Evolutionary conservation across 495 filamentous ascomycete genomes (phyloP), one percentile per base, ranked within the genome.

Genomic region (Penicillium subrubescens): DNA sequence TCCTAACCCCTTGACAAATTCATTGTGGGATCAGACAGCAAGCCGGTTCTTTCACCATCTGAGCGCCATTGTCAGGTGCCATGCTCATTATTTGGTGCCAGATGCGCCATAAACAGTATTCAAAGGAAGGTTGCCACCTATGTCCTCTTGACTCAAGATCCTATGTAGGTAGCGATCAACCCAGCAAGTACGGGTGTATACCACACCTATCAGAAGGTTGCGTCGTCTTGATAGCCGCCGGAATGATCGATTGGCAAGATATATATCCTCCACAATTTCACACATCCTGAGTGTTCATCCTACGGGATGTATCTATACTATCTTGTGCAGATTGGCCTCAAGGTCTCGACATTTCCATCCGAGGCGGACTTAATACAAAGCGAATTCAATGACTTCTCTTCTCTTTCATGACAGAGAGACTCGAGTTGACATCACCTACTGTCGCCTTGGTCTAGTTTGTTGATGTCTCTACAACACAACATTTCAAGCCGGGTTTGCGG

Each of bases 21-120:
- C 3, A 23, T 48, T 23, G 21, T 58, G 61, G 43, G 44, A 63
- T 63, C 61, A 59, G 61, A 57, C 54, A 34, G 55, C 55, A 41
- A 25, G 15, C 7, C 12, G 11, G 8, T 23, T 17, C 27, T 0
- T 33, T 21, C 25, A 6, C 15, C 37, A 25, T 23, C 25, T 34
- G 43, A 27, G 43, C 41, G 11, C 17, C 19, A 10, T 5, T 10
- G 8, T 44, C 8, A 21, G 6, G 12, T 41, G 15, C 14, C 11
- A 33, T 17, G 5, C 27, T 12, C 50, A 5, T n/a, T 0, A 8
- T 31, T n/a, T 27, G 25, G 33, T 53, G 50, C 25, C 50, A 53
- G 3, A 27, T 3, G 50, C 25, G 27, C 21, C 8, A 33, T 17
- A 15, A n/a, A 33, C 2, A 53, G n/a, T 27, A 52, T 14, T 2